Evolutionary conservation across 202 grass and related monocot genomes (phyloP), one percentile per base, ranked within the genome.

Genomic region (Bolboschoenoplectus hybrid): DNA sequence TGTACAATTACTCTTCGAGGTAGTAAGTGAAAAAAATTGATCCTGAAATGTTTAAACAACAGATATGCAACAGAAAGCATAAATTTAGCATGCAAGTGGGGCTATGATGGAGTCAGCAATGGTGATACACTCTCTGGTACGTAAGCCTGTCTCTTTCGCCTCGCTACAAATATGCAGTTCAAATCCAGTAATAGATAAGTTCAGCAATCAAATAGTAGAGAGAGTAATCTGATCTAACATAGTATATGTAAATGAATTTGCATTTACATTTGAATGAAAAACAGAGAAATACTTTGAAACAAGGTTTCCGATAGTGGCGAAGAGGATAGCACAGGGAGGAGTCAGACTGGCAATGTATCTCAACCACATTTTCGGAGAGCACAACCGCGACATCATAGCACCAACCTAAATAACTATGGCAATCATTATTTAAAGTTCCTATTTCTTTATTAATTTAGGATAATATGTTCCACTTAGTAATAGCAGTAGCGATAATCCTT

Each of bases 41-140:
- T 81, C 7, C 32, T 81, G 74, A 43, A 40, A 35, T 80, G 45
- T 74, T 53, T 58, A 47, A 53, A 60, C 10, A 52, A 85, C 89
- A 94, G 95, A 67, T 97, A 97, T 38, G 91, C 93, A 2, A 86
- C 83, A 5, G 92, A 97, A 73, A 94, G 95, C 88, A 93, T 97
- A 88, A 85, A 16, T 78, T 53, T 97, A 87, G 95, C 95, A 0
- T 97, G 95, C 88, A 95, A 91, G 55, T 93, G 88, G 91, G 93
- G 87, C 2, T 97, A 95, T 85, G 66, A 46, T 0, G 85, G 90
- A 80, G 93, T 92, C 41, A 64, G 4, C 1, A 83, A 88, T 7
- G 89, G 91, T 1, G 91, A 92, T 14, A 93, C 85, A 50, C 88
- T 97, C 8, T 91, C 93, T 9, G 89, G 95, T 97, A 26, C 26